Conservation (phyloP, 2,329 filamentous ascomycete genomes). For the Xylariaceae sp. region DNA sequence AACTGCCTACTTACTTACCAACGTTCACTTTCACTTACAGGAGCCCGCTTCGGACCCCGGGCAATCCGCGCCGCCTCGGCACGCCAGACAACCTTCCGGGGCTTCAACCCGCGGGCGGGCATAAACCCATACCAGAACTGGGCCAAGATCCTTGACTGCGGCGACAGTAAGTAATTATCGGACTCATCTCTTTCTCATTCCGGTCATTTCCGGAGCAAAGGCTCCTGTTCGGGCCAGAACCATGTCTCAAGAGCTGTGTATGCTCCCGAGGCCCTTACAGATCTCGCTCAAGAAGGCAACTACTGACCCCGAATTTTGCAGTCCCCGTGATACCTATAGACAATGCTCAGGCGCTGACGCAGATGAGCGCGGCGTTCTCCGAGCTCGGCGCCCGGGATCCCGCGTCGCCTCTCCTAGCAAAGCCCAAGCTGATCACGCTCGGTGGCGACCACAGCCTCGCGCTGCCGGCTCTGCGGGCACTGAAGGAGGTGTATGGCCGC, state of each 20-base stretch:
- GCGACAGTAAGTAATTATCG: too few relatives aligned
- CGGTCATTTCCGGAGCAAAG: too few relatives aligned
- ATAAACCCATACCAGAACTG: slow-evolving; percentile 80
- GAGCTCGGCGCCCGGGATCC: slow-evolving; percentile 63
- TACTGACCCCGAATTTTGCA: too few relatives aligned
- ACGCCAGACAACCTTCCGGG: slow-evolving; percentile 79
- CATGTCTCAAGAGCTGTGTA: too few relatives aligned
- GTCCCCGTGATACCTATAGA: slow-evolving; percentile 87
- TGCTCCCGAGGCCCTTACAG: too few relatives aligned
- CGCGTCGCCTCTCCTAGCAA: slow-evolving; percentile 42
- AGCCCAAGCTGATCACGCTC: slow-evolving; percentile 69
- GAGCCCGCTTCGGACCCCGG: slow-evolving; percentile 83
- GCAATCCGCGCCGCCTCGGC: slow-evolving; percentile 85
- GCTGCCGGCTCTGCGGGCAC: slow-evolving; percentile 71
- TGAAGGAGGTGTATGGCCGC: slow-evolving; percentile 64
- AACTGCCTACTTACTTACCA: slow-evolving; percentile 4
- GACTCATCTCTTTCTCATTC: too few relatives aligned
- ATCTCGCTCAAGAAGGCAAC: too few relatives aligned
- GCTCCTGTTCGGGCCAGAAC: too few relatives aligned
- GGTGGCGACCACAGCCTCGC: slow-evolving; percentile 78
- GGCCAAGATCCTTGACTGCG: slow-evolving; percentile 68
- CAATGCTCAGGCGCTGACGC: slow-evolving; percentile 78
- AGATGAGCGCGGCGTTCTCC: slow-evolving; percentile 83
- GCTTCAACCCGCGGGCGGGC: slow-evolving; percentile 81
- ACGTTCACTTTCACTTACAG: slow-evolving; percentile 39